Evolutionary conservation across 352 stramenopile genomes (phyloP), one percentile per base, ranked within the genome.

Genomic region (Phytophthora litchii): DNA sequence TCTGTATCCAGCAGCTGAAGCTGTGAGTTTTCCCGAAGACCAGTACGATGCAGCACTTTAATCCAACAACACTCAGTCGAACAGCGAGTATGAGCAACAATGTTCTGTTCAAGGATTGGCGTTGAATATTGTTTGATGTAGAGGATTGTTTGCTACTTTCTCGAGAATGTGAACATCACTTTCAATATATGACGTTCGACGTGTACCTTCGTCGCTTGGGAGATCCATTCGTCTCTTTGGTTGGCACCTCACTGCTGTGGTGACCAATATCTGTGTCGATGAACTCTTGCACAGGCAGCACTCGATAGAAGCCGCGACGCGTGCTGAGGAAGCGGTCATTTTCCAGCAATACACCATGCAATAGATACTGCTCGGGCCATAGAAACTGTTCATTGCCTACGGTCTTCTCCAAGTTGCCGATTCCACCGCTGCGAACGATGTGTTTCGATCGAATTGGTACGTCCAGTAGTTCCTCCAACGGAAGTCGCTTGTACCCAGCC

Each of bases 401-500:
- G 7, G 48, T 63, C 17, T 64, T 60, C 42, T 69, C 55, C 34
- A 69, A 51, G 11, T 36, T 11, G 14, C 19, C 38, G 31, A 41
- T 50, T 21, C 57, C 56, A 20, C 64, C 48, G 34, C 51, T 66
- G 40, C 70, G 70, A 35, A 88, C 67, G 32, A 88, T 66, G 23
- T 69, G 50, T 19, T 64, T 67, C 16, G 75, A 66, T 29, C 78
- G 78, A 31, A 85, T 83, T 1, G 75, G 70, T 4, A 72, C 37
- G 49, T 82, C 71, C 20, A 85, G 50, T 13, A 83, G 60, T 54
- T 82, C 67, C 59, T 88, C 78, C 1, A 85, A 35, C 7, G 75
- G 65, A 17, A 88, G 56, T 0, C 75, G 67, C 8, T 58, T 61
- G 60, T 88, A 88, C 20, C 70, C 57, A 9, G 65, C 55, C 37